Evolutionary conservation across 805 yeast genomes (phyloP).

Genomic region (Yarrowia phangngaensis): DNA sequence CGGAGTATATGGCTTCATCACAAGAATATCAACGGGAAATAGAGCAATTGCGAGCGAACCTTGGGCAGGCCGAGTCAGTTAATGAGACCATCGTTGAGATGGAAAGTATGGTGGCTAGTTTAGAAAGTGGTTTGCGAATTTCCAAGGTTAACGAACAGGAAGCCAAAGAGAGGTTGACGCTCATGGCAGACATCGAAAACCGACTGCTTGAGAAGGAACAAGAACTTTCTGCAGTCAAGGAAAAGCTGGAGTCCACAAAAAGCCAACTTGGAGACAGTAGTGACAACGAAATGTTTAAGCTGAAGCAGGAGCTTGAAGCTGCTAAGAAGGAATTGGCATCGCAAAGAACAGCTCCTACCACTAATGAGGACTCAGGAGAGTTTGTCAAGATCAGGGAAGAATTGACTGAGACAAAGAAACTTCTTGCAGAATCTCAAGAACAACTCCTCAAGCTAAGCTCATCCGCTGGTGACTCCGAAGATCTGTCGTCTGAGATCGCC

Average conservation of each 20-base stretch:
- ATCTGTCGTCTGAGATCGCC: slow-evolving; percentile 30
- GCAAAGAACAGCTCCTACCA: neutral
- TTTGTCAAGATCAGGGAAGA: slow-evolving; percentile 2
- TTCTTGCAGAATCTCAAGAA: slow-evolving; percentile 7
- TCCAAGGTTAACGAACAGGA: slow-evolving; percentile 33
- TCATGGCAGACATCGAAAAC: slow-evolving; percentile 41
- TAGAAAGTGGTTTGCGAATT: slow-evolving; percentile 34
- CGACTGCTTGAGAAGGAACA: slow-evolving; percentile 37
- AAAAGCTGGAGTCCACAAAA: slow-evolving; percentile 26
- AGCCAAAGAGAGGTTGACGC: slow-evolving; percentile 36
- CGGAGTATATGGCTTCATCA: slow-evolving; percentile 32
- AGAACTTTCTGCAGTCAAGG: slow-evolving; percentile 31
- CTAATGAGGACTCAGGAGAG: slow-evolving; percentile 7
- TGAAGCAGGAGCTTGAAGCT: slow-evolving; percentile 18
- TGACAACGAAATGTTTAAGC: neutral
- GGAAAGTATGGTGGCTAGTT: slow-evolving; percentile 32
- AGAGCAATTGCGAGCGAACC: slow-evolving; percentile 29
- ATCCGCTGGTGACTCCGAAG: slow-evolving; percentile 23
- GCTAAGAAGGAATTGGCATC: neutral
- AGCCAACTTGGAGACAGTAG: slow-evolving; percentile 11
- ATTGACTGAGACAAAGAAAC: neutral
- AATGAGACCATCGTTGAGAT: slow-evolving; percentile 33
- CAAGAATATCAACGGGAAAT: slow-evolving; percentile 33
- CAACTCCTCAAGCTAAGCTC: no score
- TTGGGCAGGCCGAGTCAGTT: slow-evolving; percentile 30